These are phyloP conservation scores for Colletotrichum camelliae DNA, from an alignment of 2,329 filamentous ascomycete species.

Conservation along the genomic window DNA sequence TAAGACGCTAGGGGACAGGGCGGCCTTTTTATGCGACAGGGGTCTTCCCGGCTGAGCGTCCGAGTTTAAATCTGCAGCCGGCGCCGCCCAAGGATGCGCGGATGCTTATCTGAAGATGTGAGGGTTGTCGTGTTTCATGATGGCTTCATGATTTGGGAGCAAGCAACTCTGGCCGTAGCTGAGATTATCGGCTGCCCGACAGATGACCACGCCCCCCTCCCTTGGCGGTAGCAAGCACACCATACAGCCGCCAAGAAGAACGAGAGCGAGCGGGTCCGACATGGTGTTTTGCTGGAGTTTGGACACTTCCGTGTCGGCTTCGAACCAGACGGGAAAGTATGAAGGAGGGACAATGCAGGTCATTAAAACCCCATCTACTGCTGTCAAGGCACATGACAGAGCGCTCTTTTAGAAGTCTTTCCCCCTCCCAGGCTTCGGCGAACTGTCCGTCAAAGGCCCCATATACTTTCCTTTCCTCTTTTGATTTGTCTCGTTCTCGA, in stretches of 20 bases:
- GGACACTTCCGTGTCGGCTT: background rate
- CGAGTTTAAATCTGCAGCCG: slow-evolving; percentile 14
- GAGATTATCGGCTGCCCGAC: background rate
- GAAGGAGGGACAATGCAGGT: background rate
- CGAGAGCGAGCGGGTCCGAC: background rate
- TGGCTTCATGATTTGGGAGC: slow-evolving; percentile 23
- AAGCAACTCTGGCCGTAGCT: background rate
- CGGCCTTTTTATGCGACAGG: background rate
- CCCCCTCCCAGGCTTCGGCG: background rate
- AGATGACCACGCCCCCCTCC: background rate
- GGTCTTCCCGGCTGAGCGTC: background rate
- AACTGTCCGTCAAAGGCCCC: background rate
- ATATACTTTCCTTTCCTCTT: background rate
- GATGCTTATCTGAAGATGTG: slow-evolving; percentile 19
- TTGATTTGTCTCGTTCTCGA: background rate
- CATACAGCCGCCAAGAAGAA: slow-evolving; percentile 1
- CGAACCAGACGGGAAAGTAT: background rate
- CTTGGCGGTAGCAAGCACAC: background rate
- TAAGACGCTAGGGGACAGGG: background rate
- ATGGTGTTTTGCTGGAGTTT: background rate
- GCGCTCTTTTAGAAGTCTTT: background rate
- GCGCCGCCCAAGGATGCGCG: slow-evolving; percentile 8
- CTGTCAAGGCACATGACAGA: background rate
- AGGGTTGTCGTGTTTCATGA: slow-evolving; percentile 23
- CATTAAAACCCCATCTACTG: slow-evolving; percentile 10